A percentile compares a stretch with the other conserved stretches of the same genome.
Evolutionary conservation across 441 rosid genomes (phyloP).

Genomic region (Syzygium syzygioides): DNA sequence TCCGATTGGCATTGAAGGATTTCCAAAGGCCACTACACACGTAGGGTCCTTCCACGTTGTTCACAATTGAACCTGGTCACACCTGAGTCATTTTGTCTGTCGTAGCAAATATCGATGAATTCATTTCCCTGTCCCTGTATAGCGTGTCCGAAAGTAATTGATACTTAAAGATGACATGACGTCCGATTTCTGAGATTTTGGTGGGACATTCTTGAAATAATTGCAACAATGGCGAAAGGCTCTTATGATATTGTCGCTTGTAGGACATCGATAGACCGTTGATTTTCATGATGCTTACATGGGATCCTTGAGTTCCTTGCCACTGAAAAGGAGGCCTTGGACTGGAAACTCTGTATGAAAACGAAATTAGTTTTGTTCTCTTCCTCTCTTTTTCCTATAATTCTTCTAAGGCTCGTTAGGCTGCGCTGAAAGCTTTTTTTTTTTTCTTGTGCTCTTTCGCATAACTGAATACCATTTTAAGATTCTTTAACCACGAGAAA

Average conservation of each 20-base stretch:
- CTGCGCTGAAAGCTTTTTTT: not conserved
- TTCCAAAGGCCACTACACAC: not conserved
- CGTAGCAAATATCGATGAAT: not conserved
- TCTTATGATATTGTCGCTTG: not conserved
- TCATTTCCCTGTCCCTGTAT: not conserved
- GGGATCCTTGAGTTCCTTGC: not conserved
- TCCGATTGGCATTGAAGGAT: not conserved
- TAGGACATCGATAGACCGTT: not conserved
- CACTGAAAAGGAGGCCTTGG: not conserved
- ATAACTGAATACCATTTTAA: not conserved
- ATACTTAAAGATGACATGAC: not conserved
- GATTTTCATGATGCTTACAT: not conserved
- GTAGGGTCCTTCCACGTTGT: not conserved
- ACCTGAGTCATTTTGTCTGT: not conserved
- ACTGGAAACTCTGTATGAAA: not conserved
- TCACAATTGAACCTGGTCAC: not conserved
- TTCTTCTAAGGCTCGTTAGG: not conserved
- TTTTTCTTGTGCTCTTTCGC: not conserved
- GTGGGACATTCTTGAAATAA: not conserved
- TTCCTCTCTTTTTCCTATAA: not conserved
- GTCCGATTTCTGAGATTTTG: not conserved
- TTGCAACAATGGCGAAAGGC: not conserved
- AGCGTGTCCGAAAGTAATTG: not conserved
- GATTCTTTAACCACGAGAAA: not conserved
- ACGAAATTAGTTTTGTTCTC: not conserved